A percentile compares a stretch with the other conserved stretches of the same genome.
These are phyloP conservation scores for Stentor coeruleus DNA, from an alignment of 73 alveolate genomes.

Conservation along the genomic window DNA sequence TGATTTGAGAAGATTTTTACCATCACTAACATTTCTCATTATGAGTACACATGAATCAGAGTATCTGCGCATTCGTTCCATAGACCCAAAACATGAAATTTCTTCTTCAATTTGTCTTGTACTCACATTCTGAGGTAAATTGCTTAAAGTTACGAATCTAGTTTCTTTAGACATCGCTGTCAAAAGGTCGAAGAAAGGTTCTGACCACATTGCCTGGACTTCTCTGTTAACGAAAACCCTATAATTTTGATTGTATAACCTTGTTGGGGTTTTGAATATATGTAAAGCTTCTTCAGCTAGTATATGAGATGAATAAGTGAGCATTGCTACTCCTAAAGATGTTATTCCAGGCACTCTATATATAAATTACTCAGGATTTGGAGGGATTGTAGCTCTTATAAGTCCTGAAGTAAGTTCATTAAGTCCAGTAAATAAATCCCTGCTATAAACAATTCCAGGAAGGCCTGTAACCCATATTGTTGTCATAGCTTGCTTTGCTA, in stretches of 20 bases:
- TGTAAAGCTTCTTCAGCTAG: conserved; percentile 22
- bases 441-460: conserved; percentile 9
- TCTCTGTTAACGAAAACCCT: conserved; percentile 20
- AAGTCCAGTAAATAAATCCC: conserved; percentile 16
- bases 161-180: not conserved
- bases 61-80: conserved; percentile 16
- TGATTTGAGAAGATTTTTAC: conserved; percentile 5
- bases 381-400: conserved; percentile 5
- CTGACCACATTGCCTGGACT: conserved; percentile 22
- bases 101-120: conserved; percentile 15
- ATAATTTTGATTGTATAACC: conserved; percentile 9
- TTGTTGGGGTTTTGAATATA: not conserved
- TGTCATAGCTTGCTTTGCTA: conserved; percentile 8
- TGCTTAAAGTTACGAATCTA: not conserved
- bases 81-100: conserved; percentile 11
- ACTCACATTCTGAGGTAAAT: not conserved
- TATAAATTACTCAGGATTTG: conserved; percentile 20
- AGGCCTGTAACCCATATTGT: conserved; percentile 15
- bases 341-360: conserved; percentile 21
- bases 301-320: not conserved
- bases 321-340: not conserved
- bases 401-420: conserved; percentile 18
- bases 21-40: conserved; percentile 1
- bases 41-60: not conserved
- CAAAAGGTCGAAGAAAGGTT: conserved; percentile 17